Evolutionary conservation across 305 asterid species (phyloP).

Genomic region (Petunia hybrid): DNA sequence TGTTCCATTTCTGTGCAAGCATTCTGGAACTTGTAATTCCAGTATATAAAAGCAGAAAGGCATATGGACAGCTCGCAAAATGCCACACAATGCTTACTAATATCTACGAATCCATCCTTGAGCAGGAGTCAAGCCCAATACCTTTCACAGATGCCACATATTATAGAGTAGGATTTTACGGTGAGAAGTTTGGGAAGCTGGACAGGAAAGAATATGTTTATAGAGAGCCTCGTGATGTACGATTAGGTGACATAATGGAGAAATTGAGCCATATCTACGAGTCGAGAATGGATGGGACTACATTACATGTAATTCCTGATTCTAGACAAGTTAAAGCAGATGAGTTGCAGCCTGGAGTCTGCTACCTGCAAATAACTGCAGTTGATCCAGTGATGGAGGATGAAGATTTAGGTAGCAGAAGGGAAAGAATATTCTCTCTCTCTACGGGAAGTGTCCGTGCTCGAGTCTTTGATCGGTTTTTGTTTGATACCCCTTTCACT

Average conservation of each 20-base stretch:
- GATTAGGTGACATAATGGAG: conserved; percentile 99
- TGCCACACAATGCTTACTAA: conserved; percentile 95
- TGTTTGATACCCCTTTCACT: conserved; percentile 98
- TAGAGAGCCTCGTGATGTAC: conserved; percentile 96
- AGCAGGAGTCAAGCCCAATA: conserved; percentile 98
- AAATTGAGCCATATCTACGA: conserved; percentile 98
- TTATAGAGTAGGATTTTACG: conserved; percentile 96
- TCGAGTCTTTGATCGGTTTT: conserved; percentile 91
- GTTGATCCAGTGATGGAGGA: conserved; percentile 99
- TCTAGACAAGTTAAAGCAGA: conserved; percentile 98
- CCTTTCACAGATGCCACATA: conserved; percentile 98
- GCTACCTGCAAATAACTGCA: conserved; percentile 98
- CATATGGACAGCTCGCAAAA: conserved; percentile 95
- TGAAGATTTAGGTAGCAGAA: conserved; percentile 97
- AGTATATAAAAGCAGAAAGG: conserved; percentile 88
- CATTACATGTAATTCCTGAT: conserved; percentile 94
- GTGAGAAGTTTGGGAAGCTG: conserved; percentile 88
- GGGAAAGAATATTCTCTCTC: conserved; percentile 92
- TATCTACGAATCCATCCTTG: conserved; percentile 94
- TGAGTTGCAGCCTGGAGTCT: conserved; percentile 88
- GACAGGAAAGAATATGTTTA: conserved; percentile 87
- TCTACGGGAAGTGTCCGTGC: conserved; percentile 93
- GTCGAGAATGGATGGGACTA: conserved; percentile 87
- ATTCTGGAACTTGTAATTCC: conserved; percentile 97
- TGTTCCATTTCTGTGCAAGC: conserved; percentile 98